These are phyloP conservation scores for Nemania sp. DNA, from an alignment of 2,329 filamentous ascomycete species.

Conservation along the genomic window DNA sequence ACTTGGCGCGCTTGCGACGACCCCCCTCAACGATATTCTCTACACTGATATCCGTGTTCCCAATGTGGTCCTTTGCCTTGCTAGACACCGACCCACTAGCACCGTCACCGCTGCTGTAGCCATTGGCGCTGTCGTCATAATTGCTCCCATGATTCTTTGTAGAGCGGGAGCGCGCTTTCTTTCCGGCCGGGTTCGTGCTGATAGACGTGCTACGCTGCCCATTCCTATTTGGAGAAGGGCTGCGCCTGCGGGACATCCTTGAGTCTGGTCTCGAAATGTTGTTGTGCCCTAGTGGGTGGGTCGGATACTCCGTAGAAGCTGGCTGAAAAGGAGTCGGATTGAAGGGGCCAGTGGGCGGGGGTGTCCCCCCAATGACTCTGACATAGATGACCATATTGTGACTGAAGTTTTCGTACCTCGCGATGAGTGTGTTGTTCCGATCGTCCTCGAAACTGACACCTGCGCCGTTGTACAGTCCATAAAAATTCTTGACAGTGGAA, in stretches of 20 bases:
- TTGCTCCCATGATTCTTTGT: constrained; percentile 68
- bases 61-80: constrained; percentile 82
- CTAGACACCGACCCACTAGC: constrained; percentile 77
- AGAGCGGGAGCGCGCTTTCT: constrained; percentile 71
- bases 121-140: constrained; percentile 72
- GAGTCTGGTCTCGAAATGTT: constrained; percentile 70
- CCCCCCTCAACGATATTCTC: constrained; percentile 98
- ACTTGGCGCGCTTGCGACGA: constrained; percentile 90
- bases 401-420: constrained; percentile 92
- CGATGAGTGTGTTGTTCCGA: constrained; percentile 87
- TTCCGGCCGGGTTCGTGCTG: constrained; percentile 56
- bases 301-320: constrained; percentile 53
- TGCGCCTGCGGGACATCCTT: constrained; percentile 74
- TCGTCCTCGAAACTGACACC: constrained; percentile 96
- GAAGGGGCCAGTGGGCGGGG: constrained; percentile 50
- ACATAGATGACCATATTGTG: constrained; percentile 95
- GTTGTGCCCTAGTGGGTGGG: constrained; percentile 61
- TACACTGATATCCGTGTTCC: constrained; percentile 94
- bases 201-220: constrained; percentile 79
- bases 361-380: constrained; percentile 71
- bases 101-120: constrained; percentile 87
- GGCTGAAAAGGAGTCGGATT: constrained; percentile 59
- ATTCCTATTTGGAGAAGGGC: constrained; percentile 71
- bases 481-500: constrained; percentile 98
- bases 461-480: constrained; percentile 85